Evolutionary conservation across 805 yeast genomes (phyloP).

Genomic region (Candida orba): DNA sequence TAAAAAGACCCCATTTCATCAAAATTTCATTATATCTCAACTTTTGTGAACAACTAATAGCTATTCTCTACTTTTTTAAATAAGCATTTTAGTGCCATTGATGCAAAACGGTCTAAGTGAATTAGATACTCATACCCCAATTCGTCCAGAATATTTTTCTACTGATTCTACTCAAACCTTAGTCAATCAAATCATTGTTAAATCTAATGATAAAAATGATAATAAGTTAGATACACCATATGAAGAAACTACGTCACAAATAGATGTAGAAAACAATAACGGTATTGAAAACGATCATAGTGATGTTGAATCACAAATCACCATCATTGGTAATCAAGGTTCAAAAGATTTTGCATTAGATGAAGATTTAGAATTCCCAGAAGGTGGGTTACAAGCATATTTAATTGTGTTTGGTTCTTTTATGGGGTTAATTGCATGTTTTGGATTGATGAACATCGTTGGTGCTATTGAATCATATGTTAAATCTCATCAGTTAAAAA

Average conservation of each 20-base stretch:
- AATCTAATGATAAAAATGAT: background rate
- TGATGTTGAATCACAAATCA: conserved; percentile 3
- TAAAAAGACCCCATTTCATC: too few relatives aligned
- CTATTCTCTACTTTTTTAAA: too few relatives aligned
- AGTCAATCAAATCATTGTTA: background rate
- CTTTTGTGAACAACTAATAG: too few relatives aligned
- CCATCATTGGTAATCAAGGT: background rate
- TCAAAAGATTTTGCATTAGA: conserved; percentile 1
- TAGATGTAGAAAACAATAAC: background rate
- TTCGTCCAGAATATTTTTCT: conserved; percentile 1
- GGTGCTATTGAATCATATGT: conserved; percentile 60
- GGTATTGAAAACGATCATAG: background rate
- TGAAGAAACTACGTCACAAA: background rate
- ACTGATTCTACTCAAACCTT: conserved; percentile 3
- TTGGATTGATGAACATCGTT: conserved; percentile 50
- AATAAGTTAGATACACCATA: background rate
- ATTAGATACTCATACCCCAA: background rate
- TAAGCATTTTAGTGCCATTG: background rate
- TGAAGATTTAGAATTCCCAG: conserved; percentile 32
- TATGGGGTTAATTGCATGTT: conserved; percentile 43
- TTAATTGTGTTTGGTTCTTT: conserved; percentile 49
- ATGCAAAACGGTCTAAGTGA: background rate
- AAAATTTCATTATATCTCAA: too few relatives aligned
- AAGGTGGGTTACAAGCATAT: conserved; percentile 50
- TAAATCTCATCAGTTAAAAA: conserved; percentile 41